Evolutionary conservation across 352 stramenopile genomes (phyloP), one percentile per base, ranked within the genome.

Genomic region (Globisporangium abappressorium): DNA sequence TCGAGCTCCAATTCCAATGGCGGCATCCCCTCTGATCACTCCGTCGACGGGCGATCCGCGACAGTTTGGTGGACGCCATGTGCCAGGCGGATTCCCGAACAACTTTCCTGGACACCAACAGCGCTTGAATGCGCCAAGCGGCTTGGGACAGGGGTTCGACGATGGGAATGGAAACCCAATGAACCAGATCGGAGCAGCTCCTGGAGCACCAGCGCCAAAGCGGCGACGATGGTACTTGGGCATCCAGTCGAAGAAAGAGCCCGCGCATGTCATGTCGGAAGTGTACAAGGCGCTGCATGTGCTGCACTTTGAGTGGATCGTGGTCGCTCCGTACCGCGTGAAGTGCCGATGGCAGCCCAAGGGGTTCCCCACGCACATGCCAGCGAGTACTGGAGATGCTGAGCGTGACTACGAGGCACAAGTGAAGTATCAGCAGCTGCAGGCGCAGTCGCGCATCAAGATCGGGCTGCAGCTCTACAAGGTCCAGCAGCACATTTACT

Each of bases 191-290:
- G 64, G 57, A 34, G 65, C 41, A 5, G 69, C 24, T 0, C 18
- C 47, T n/a, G 69, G 63, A 18, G 61, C 71, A 7, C 81, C 81
- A 9, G 75, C 82, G 0, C 77, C 79, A 6, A 95, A 95, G 73
- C 70, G 85, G 51, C 86, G 97, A 74, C 78, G 97, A 70, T 99
- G 98, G 98, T 99, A 99, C 74, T 72, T 99, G 61, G 98, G 98
- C 51, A 99, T 99, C 74, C 98, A 99, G 86, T 98, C 92, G 71
- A 99, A 99, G 78, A 99, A 99, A 79, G 97, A 99, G 69, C 97
- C 98, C 14, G 97, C 96, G 41, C 97, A 99, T 72, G 97, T 99
- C 41, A 99, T 99, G 97, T 99, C 92, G 22, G 98, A 99, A 77
- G 98, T 99, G 26, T 99, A 99, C 85, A 99, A 99, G 76, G 97